Evolutionary conservation across 169 alveolate genomes (phyloP), one percentile per base, ranked within the genome.

Genomic region (Eimeria maxima): DNA sequence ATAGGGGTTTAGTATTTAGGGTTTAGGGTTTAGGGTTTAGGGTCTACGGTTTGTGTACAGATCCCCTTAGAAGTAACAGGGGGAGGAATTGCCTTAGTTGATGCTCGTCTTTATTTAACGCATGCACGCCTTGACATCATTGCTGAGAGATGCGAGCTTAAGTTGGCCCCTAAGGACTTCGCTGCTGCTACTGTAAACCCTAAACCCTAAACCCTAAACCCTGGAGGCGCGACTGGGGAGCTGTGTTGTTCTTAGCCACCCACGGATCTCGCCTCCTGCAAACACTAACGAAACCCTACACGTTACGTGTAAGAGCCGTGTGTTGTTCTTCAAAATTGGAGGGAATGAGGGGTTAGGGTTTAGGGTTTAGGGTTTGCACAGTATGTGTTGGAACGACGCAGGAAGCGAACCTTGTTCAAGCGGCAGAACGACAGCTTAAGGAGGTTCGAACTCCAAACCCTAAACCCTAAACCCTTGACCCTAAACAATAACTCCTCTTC

Each of bases 141-240:
- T 10, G 90, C 90, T 6, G 90, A 81, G 90, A 11, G 73, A 13
- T 81, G 90, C 73, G 90, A 81, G 3, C 29, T 81, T 27, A 71
- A 22, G 6, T 65, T 81, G n/a, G 73, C 73, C 24, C 90, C 90
- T 3, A 47, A 53, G 53, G 42, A 38, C 27, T 81, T 81, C 60
- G 8, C 90, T 16, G 50, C 44, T 18, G 74, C 47, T 2, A 22
- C 73, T 38, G 90, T 81, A 81, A 50, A 53, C 57, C 73, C 73
- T 53, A 81, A 81, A 53, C 90, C 90, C 90, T 78, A 78, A 78
- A 78, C 88, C 80, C 80, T 69, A 71, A 71, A 71, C 81, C 88
- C 63, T 38, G 22, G 4, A 44, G 20, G 20, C 38, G 47, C 57
- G 60, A 3, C 45, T 24, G 45, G 7, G 20, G 0, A 69, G 78